Conservation (phyloP, 345 rosid genomes). For the Citrus cavaleriei region DNA sequence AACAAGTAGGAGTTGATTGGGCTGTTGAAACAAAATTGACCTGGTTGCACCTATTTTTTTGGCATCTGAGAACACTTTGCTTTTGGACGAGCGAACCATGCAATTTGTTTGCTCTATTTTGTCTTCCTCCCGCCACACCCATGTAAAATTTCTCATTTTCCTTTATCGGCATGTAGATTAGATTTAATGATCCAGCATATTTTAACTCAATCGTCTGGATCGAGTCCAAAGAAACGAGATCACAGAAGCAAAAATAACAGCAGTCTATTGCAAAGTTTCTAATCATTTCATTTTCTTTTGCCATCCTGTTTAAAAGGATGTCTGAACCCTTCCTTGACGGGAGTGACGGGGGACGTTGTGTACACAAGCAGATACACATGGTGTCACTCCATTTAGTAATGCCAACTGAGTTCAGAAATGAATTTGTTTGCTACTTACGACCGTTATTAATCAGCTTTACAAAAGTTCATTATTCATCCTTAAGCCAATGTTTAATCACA, state of each 20-base stretch:
- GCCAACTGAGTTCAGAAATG: background rate
- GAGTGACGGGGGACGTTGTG: background rate
- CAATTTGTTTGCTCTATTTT: background rate
- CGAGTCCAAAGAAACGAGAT: background rate
- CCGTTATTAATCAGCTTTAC: background rate
- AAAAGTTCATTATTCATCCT: constrained; percentile 37
- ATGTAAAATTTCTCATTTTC: background rate
- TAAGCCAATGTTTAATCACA: constrained; percentile 55
- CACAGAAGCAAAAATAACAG: background rate
- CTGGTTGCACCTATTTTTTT: background rate
- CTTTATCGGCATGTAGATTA: background rate
- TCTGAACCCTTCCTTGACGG: background rate
- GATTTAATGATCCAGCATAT: too few species aligned
- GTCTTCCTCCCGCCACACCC: background rate
- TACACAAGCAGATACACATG: background rate
- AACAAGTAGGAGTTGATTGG: background rate
- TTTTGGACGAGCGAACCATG: background rate
- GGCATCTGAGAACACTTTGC: background rate
- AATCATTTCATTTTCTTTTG: background rate
- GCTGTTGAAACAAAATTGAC: background rate
- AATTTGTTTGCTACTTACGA: background rate
- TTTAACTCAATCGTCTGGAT: too few species aligned
- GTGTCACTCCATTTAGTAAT: background rate
- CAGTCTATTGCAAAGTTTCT: background rate
- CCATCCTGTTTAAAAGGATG: background rate